phyloP scores from a whole-genome alignment of 2,329 filamentous ascomycete genomes.

The Microsporum canis region DNA sequence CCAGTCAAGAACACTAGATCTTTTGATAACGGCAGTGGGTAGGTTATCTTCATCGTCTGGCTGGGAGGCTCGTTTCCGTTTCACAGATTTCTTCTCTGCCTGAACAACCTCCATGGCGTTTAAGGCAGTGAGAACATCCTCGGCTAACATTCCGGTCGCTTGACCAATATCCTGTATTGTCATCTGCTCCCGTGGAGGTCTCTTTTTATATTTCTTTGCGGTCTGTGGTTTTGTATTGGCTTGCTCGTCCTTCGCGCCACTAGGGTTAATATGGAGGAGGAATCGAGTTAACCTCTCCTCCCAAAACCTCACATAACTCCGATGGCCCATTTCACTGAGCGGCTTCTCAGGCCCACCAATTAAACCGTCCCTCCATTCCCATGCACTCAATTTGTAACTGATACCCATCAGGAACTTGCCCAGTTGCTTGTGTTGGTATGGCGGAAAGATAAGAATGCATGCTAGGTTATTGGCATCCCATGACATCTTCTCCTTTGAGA shows the following conservation, averaged over 20 bases:
- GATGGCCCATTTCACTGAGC: conserved; percentile 70
- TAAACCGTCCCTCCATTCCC: conserved; percentile 53
- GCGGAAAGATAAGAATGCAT: conserved; percentile 90
- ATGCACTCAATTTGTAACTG: conserved; percentile 79
- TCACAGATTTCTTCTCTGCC: conserved; percentile 41
- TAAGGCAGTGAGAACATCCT: conserved; percentile 70
- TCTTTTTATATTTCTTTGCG: conserved; percentile 34
- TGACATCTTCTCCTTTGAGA: conserved; percentile 96
- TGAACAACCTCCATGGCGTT: conserved; percentile 67
- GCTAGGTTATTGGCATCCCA: conserved; percentile 98
- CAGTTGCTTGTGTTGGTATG: conserved; percentile 83
- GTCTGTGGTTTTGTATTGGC: conserved; percentile 12
- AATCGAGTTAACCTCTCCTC: conserved; percentile 68
- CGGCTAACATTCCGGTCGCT: conserved; percentile 70
- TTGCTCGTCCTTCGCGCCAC: conserved; percentile 11
- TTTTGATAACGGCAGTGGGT: conserved; percentile 39
- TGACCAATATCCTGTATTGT: conserved; percentile 61
- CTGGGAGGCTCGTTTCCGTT: conserved; percentile 35
- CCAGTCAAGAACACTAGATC: conserved; percentile 54
- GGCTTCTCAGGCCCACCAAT: conserved; percentile 91
- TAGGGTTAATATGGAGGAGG: conserved; percentile 32
- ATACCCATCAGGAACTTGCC: conserved; percentile 84
- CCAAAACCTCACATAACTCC: conserved; percentile 80
- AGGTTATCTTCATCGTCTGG: conserved; percentile 16
- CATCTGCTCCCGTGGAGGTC: conserved; percentile 37